phyloP scores from a whole-genome alignment of 164 flowering plant genomes.

The Paratinospora sagittata region DNA sequence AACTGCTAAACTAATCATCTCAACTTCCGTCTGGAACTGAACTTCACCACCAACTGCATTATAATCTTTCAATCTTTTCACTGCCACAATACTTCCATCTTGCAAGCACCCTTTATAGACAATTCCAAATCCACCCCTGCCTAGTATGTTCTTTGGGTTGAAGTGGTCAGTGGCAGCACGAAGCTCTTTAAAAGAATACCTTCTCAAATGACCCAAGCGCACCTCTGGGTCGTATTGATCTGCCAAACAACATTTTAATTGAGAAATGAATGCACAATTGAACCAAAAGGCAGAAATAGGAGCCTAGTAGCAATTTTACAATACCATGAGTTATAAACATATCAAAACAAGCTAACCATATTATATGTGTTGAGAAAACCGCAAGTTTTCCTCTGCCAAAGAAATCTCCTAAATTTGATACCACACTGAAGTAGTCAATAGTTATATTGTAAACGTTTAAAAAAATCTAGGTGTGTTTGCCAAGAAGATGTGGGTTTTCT shows the following conservation, averaged over 20 bases:
- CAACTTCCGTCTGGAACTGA: constrained; percentile 87
- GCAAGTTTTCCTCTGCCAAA: background rate
- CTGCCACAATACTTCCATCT: constrained; percentile 68
- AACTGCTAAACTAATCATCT: constrained; percentile 76
- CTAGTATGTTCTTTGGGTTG: constrained; percentile 63
- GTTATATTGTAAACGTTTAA: too few species aligned
- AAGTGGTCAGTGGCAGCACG: constrained; percentile 70
- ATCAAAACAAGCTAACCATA: background rate
- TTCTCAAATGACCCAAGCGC: constrained; percentile 68
- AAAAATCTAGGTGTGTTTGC: too few species aligned
- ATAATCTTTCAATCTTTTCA: constrained; percentile 69
- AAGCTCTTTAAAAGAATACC: constrained; percentile 75
- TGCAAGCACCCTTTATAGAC: constrained; percentile 72
- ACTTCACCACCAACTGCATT: constrained; percentile 69
- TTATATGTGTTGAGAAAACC: background rate
- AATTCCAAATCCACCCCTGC: constrained; percentile 78
- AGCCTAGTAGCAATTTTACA: background rate
- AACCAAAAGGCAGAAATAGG: background rate
- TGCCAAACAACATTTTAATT: constrained; percentile 26
- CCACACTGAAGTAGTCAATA: too few species aligned
- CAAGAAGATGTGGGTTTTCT: too few species aligned
- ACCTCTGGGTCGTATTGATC: constrained; percentile 76
- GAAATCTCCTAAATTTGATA: too few species aligned
- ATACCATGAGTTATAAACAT: background rate
- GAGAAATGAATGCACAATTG: constrained; percentile 8